Base-by-base conservation (phyloP, 2,329 filamentous ascomycete species). In the Cladosporium sp. region DNA sequence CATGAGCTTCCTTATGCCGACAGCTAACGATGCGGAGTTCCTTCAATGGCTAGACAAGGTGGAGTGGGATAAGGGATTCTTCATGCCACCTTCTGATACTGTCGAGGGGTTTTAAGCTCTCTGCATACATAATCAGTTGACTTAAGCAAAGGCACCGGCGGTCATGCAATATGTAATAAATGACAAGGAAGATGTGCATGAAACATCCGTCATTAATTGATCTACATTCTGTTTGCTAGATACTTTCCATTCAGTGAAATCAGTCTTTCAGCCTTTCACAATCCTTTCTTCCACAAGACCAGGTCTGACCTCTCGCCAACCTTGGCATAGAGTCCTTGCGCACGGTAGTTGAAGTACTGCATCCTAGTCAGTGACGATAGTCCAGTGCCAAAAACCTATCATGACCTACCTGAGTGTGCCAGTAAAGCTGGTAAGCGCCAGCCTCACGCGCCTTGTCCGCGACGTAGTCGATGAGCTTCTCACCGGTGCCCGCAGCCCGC, bases 381-480 rank as follows among this genome's bases (percentile, higher is more conserved):
- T 30, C 8, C 30, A 14, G 4, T 32, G 1, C 2, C 18, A 55
- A n/a, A 3, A n/a, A 18, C 12, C 4, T 24, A 34, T 14, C 3
- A 2, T 21, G n/a, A 34, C 52, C n/a, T 21, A 55, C 52, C 30
- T 55, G 52, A n/a, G 65, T 66, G 49, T 66, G 65, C 65, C 65
- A 66, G 21, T 66, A 66, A 24, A 66, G 58, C 49, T 60, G 59
- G n/a, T 61, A 61, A 38, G 65, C 65, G 10, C 54, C 59, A 6
- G 30, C 51, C 51, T 61, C 65, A 28, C 58, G 41, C 5, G 65
- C 65, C 32, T 85, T 84, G 74, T 86, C 83, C n/a, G 90, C 87
- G 91, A 94, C 93, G 69, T 84, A 85, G 70, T 95, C 87, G 72
- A 95, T 92, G 72, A 95, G 82, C 72, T 88, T 87, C 80, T 87